Base-by-base conservation (phyloP, 352 stramenopile species). In the Phytopythium chamaehyphon region DNA sequence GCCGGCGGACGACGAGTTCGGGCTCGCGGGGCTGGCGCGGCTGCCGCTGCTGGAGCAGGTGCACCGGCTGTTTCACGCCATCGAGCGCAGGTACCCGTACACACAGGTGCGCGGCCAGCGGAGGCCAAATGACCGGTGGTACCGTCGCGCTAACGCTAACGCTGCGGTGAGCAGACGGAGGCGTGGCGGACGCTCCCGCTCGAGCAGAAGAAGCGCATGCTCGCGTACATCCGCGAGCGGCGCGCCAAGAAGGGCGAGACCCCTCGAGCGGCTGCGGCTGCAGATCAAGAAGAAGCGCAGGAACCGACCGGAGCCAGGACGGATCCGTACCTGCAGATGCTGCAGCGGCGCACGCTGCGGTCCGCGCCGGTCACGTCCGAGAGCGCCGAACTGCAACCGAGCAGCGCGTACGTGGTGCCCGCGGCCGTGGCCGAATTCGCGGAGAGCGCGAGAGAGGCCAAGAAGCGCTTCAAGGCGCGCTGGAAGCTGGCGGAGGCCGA, bases 41-140 rank as follows among this genome's bases (percentile, higher is more conserved):
- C 68, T 94, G 26, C 84, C 84, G 37, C 71, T 94, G 44, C 59
- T 93, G 51, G 84, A 94, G 60, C 84, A 92, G 51, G 80, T 94
- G 40, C 84, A 94, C 57, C 75, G 84, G 0, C 62, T 94, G 8
- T 88, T 91, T 52, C 81, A 94, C 58, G 84, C 84, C 28, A 94
- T 94, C 46, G 71, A 91, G 61, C 61, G 71, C 44, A 66, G 81
- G 43, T 94, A 94, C 48, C 82, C 82, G 18, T 94, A 94, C 64
- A 88, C 80, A 45, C 77, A 93, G 67, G 79, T 88, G 35, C 49
- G 7, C 7, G n/a, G n/a, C n/a, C n/a, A n/a, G n/a, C n/a, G n/a
- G n/a, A n/a, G n/a, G n/a, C n/a, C n/a, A n/a, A n/a, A n/a, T n/a
- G n/a, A n/a, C n/a, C n/a, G n/a, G n/a, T n/a, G n/a, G n/a, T n/a